Evolutionary conservation across 1,284 basidiomycete species (phyloP).

Genomic region (Melampsora larici-populina): DNA sequence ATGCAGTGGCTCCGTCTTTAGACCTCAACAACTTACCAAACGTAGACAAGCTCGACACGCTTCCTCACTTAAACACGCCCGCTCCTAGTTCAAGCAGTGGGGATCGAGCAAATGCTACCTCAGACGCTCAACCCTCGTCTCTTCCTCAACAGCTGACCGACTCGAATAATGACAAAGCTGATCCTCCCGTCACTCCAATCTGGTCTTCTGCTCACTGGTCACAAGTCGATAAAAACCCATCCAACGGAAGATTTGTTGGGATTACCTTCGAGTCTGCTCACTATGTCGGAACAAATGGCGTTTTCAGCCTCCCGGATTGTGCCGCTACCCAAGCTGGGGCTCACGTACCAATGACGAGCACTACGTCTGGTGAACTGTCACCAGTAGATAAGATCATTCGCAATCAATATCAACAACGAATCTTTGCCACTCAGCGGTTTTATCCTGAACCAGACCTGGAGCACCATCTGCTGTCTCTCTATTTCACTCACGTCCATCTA

Average conservation of each 20-base stretch:
- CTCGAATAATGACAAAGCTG: background rate
- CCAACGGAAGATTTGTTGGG: background rate
- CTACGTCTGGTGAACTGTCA: background rate
- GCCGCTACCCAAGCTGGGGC: background rate
- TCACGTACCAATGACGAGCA: background rate
- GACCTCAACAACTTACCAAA: conserved; percentile 25
- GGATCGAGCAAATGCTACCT: background rate
- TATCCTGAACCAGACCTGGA: conserved; percentile 59
- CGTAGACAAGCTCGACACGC: background rate
- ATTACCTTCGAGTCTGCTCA: background rate
- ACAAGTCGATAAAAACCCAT: background rate
- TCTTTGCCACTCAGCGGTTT: background rate
- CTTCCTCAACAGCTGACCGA: background rate
- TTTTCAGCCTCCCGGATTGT: background rate
- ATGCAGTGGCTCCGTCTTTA: conserved; percentile 17
- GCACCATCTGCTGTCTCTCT: conserved; percentile 63
- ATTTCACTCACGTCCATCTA: conserved; percentile 65
- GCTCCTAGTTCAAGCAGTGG: no score
- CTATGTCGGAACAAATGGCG: conserved; percentile 15
- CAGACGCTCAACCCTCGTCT: background rate
- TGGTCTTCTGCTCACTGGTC: conserved; percentile 2
- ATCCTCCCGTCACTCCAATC: background rate
- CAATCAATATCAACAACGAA: background rate
- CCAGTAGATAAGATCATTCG: conserved; percentile 25
- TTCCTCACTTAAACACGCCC: background rate